Evolutionary conservation across 306 rosid genomes (phyloP).

Genomic region (Senna siamea): DNA sequence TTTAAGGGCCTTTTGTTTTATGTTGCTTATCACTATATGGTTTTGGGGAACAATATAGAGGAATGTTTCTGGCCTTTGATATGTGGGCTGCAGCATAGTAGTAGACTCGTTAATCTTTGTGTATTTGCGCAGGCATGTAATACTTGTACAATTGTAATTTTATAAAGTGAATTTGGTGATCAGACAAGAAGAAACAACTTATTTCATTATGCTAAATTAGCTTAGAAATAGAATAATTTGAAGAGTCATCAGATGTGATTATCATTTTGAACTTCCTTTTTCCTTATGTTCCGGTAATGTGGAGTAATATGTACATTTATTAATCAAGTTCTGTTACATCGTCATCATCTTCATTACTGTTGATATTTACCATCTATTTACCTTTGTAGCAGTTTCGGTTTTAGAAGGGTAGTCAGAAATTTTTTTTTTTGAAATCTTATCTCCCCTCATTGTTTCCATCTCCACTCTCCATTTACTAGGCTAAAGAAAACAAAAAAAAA

Average conservation of each 20-base stretch:
- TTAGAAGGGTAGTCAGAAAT: not conserved
- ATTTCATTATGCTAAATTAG: not conserved
- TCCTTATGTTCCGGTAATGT: not conserved
- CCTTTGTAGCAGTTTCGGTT: not conserved
- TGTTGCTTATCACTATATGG: no score
- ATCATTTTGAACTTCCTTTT: not conserved
- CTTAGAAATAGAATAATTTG: not conserved
- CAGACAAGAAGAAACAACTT: not conserved
- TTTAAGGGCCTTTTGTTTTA: not conserved
- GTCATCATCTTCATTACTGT: not conserved
- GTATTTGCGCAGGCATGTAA: not conserved
- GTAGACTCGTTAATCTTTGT: no score
- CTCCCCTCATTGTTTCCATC: not conserved
- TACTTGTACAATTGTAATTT: not conserved
- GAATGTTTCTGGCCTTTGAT: not conserved
- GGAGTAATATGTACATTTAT: not conserved
- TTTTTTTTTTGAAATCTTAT: not conserved
- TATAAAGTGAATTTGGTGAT: not conserved
- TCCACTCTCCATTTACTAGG: conserved; percentile 1
- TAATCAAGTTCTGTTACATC: not conserved
- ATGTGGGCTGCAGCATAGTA: not conserved
- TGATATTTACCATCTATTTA: not conserved
- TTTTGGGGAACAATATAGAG: no score
- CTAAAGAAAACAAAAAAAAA: not conserved
- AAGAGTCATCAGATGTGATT: not conserved